A percentile compares a stretch with the other conserved stretches of the same genome.
Conservation (phyloP, 116 monocot genomes). For the Thalassia testudinum region DNA sequence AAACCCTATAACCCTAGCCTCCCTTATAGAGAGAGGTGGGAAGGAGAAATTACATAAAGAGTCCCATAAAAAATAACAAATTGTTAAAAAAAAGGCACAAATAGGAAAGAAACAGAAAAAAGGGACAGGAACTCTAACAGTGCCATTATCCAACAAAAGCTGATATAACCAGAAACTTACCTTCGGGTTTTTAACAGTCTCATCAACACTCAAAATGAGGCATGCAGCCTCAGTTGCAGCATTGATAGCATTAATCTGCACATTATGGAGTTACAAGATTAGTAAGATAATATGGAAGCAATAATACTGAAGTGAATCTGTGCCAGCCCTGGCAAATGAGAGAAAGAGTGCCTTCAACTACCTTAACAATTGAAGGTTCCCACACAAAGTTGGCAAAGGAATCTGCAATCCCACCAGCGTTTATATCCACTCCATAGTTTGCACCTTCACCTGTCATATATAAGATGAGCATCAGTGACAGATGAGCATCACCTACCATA, state of each 20-base stretch:
- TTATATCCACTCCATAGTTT: slow-evolving; percentile 84
- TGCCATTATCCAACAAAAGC: no score
- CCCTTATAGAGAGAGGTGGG: no score
- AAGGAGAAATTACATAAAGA: no score
- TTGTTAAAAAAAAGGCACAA: no score
- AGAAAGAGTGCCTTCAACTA: no score
- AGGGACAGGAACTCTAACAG: no score
- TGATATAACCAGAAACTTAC: no score
- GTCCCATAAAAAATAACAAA: no score
- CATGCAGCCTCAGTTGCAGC: slow-evolving; percentile 97
- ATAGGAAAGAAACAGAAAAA: no score
- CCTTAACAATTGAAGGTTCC: slow-evolving; percentile 97
- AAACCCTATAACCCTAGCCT: no score
- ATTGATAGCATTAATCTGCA: slow-evolving; percentile 94
- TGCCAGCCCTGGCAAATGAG: no score
- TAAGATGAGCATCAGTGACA: background rate
- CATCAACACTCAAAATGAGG: slow-evolving; percentile 91
- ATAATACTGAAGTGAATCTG: background rate
- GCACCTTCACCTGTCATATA: slow-evolving; percentile 62
- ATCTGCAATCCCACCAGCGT: slow-evolving; percentile 89
- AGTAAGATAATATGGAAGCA: background rate
- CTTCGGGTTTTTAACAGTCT: slow-evolving; percentile 95
- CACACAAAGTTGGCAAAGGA: slow-evolving; percentile 96
- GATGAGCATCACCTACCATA: no score
- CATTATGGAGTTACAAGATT: background rate